Evolutionary conservation across 2,329 filamentous ascomycete genomes (phyloP), one percentile per base, ranked within the genome.

Genomic region (Xylaria sp.): DNA sequence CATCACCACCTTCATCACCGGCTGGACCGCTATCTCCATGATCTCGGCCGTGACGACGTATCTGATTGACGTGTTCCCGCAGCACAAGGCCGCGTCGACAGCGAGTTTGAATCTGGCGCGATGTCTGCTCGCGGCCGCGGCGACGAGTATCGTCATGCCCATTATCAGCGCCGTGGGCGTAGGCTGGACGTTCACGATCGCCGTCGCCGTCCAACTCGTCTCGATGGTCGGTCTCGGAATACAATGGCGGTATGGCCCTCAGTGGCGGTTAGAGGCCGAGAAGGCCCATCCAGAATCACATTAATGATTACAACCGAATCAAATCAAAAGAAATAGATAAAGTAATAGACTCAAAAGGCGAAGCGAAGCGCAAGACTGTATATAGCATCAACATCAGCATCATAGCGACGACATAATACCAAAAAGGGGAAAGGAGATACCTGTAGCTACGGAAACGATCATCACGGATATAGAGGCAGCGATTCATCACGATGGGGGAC

Each of bases 61-160:
- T 58, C 72, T 83, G 0, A 76, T 83, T 2, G 82, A 85, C 63
- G 69, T 83, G 0, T 84, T 80, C 60, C 75, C 76, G 0, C 75
- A 77, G 10, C 70, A 71, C 8, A 79, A 78, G 58, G 81, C 81
- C 0, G 78, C 78, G 0, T 81, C 81, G 0, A 82, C 75, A 50
- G 82, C 82, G 0, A 79, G 77, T 50, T 66, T 83, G 23, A 84
- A 84, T 62, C 72, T 84, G 2, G 77, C 78, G 0, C 68, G 81
- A 44, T 84, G 81, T 61, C 63, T 83, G 1, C 74, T 81, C 37
- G 81, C 78, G 0, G 82, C 81, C 0, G 80, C 76, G 0, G 79
- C 78, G 0, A 82, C 80, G 0, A 79, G 76, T 18, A 75, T 78
- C 9, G 72, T 82, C 2, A 77, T 80, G 69, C 79, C 80, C 0